Percentiles rank a stretch among this genome's conserved stretches.
These are phyloP conservation scores for Amphibolis antarctica DNA, from an alignment of 106 monocot species.

Conservation along the genomic window DNA sequence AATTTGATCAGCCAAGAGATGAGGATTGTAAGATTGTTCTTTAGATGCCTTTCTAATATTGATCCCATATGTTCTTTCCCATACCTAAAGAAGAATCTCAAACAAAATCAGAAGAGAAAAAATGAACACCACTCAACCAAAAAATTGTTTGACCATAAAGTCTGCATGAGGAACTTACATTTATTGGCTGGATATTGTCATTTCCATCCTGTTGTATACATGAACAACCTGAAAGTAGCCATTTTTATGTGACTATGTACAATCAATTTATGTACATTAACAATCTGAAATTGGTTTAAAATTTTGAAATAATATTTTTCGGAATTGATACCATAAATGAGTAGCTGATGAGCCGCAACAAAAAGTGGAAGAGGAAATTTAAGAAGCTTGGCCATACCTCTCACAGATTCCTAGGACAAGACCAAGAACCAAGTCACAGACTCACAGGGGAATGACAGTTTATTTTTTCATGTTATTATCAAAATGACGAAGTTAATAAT, in stretches of 20 bases:
- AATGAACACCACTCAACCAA: background rate
- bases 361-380: constrained; percentile 90
- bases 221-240: constrained; percentile 39
- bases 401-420: constrained; percentile 32
- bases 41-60: constrained; percentile 51
- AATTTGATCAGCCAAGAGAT: constrained; percentile 37
- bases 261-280: background rate
- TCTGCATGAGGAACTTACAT: background rate
- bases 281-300: background rate
- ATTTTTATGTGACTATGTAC: background rate
- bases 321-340: constrained; percentile 50
- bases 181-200: background rate
- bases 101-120: background rate
- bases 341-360: constrained; percentile 48
- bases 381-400: constrained; percentile 59
- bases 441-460: too few species aligned
- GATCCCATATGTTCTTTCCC: constrained; percentile 62
- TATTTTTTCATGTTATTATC: too few species aligned
- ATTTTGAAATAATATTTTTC: background rate
- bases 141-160: background rate
- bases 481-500: too few species aligned
- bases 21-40: constrained; percentile 41
- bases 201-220: constrained; percentile 23
- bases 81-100: constrained; percentile 34
- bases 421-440: too few species aligned